These are phyloP conservation scores for Polyplosphaeria fusca DNA, from an alignment of 495 filamentous ascomycete species.

Conservation along the genomic window DNA sequence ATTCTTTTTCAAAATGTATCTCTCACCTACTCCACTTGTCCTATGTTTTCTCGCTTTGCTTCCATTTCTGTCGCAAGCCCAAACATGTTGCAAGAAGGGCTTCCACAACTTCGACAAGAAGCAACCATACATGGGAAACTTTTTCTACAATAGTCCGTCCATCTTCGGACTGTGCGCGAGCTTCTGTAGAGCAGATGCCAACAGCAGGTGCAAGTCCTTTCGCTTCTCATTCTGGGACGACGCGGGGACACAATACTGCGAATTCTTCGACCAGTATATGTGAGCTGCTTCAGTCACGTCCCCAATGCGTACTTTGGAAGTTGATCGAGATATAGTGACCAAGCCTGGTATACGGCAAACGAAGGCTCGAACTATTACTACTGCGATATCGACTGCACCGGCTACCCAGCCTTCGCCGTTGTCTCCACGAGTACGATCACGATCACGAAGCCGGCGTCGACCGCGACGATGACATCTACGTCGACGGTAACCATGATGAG, in stretches of 20 bases:
- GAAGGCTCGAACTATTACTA: not conserved
- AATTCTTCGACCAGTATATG: slow-evolving; percentile 1
- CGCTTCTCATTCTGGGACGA: not conserved
- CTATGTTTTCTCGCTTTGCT: not conserved
- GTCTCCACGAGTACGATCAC: not conserved
- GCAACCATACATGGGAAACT: slow-evolving; percentile 1
- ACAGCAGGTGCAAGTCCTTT: not conserved
- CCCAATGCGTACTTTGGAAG: too few species aligned
- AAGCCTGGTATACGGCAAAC: not conserved
- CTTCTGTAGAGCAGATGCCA: not conserved
- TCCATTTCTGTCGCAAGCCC: not conserved
- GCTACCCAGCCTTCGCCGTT: not conserved
- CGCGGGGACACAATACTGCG: slow-evolving; percentile 2
- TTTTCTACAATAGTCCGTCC: slow-evolving; percentile 1
- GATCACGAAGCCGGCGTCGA: not conserved
- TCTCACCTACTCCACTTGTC: too few species aligned
- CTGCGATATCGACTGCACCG: slow-evolving; percentile 3
- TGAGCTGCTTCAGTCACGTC: not conserved
- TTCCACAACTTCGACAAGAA: not conserved
- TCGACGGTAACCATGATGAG: not conserved
- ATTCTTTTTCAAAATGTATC: too few species aligned
- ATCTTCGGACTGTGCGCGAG: slow-evolving; percentile 2
- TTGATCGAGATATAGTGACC: too few species aligned
- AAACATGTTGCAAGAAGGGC: not conserved
- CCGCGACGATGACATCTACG: not conserved